Evolutionary conservation across 805 yeast genomes (phyloP).

Genomic region (Zygosaccharomyces kombuchaensis): DNA sequence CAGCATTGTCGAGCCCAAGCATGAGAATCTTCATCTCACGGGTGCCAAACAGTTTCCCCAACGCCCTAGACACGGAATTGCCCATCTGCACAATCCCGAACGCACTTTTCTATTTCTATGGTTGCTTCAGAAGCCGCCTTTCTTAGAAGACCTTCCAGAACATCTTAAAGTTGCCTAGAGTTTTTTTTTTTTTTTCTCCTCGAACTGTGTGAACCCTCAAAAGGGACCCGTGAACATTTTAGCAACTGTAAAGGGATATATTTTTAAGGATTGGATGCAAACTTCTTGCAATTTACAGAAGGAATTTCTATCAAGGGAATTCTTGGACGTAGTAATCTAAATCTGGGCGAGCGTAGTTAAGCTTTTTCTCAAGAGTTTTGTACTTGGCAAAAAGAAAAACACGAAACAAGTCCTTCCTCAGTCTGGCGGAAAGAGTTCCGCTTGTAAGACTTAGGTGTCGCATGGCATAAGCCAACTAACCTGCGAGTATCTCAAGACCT

Average conservation of each 20-base stretch:
- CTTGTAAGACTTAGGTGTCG: no score
- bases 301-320: neutral
- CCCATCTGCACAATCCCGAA: constrained; percentile 24
- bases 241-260: no score
- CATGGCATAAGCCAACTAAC: no score
- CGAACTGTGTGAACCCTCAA: neutral
- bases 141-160: no score
- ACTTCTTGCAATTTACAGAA: neutral
- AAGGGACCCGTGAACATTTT: neutral
- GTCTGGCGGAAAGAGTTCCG: no score
- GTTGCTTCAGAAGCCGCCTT: neutral
- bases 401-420: no score
- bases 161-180: neutral
- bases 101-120: neutral
- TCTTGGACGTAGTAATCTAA: no score
- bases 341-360: no score
- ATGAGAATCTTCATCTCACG: constrained; percentile 67
- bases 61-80: constrained; percentile 31
- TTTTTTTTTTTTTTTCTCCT: neutral
- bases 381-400: no score
- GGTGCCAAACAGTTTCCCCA: constrained; percentile 48
- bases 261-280: neutral
- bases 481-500: no score
- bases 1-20: constrained; percentile 92
- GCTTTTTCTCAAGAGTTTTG: no score